Conservation (phyloP, 495 filamentous ascomycete species). For the Daldinia caldariorum region DNA sequence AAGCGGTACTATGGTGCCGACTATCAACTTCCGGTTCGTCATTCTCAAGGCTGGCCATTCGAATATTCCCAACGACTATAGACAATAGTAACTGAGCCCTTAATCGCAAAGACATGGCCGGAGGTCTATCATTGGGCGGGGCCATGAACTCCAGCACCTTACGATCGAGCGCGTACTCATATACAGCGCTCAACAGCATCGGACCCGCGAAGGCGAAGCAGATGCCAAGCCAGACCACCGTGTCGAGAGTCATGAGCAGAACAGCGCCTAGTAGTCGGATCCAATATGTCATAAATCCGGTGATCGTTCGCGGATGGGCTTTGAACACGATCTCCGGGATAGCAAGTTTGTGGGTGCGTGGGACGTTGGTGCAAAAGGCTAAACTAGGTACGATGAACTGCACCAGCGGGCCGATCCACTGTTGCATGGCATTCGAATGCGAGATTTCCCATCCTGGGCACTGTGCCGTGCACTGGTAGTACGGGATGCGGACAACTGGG, state of each 20-base stretch:
- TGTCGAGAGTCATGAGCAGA: slow-evolving; percentile 47
- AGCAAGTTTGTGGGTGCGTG: slow-evolving; percentile 44
- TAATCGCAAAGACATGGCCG: slow-evolving; percentile 35
- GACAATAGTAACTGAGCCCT: slow-evolving; percentile 45
- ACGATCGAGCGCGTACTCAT: slow-evolving; percentile 53
- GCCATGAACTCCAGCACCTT: slow-evolving; percentile 45
- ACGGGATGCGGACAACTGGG: slow-evolving; percentile 40
- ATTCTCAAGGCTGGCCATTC: slow-evolving; percentile 45
- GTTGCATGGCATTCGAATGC: slow-evolving; percentile 32
- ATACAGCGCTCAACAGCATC: slow-evolving; percentile 54
- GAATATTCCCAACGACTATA: slow-evolving; percentile 50
- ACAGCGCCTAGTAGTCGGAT: slow-evolving; percentile 42
- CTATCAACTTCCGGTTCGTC: slow-evolving; percentile 11
- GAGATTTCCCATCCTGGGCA: slow-evolving; percentile 45
- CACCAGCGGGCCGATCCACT: slow-evolving; percentile 47
- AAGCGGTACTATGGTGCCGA: slow-evolving; percentile 18
- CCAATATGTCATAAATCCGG: slow-evolving; percentile 42
- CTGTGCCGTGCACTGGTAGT: slow-evolving; percentile 41
- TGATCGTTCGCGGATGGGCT: slow-evolving; percentile 31
- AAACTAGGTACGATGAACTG: slow-evolving; percentile 48
- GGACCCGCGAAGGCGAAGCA: slow-evolving; percentile 54
- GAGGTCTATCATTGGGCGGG: slow-evolving; percentile 24
- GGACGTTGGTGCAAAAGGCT: slow-evolving; percentile 49
- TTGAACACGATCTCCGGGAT: slow-evolving; percentile 46
- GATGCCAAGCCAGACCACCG: slow-evolving; percentile 49